Base-by-base conservation (phyloP, 2,329 filamentous ascomycete genomes). In the Ascochyta viciae-villosae region DNA sequence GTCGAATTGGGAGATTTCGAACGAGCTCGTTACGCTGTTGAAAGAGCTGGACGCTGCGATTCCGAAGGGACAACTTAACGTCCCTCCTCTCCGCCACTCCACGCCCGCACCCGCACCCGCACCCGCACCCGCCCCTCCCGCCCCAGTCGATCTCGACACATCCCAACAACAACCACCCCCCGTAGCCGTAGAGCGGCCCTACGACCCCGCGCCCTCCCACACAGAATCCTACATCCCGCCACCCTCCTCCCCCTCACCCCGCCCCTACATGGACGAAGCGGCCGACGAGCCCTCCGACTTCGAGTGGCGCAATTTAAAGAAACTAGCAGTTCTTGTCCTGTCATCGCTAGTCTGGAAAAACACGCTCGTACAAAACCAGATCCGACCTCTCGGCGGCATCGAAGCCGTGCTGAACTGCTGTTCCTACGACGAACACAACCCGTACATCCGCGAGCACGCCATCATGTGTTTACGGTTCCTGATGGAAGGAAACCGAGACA, bases 261-360 rank as follows among this genome's bases (percentile, higher is more conserved):
- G 57, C 72, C 84, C 54, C 70, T 82, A 66, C 81, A 84, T 76
- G 47, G 73, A 76, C 41, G 74, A 76, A 64, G 68, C 74, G 2
- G 72, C 73, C 54, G 85, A 87, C 62, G 85, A 88, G 64, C 86
- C 86, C 0, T 84, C 83, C 0, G 85, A 87, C 63, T 89, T 88
- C 56, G 86, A 88, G 73, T 89, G 86, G 86, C 90, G 78, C 76
- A 96, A 95, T 51, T 88, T 97, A 67, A 98, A 98, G 78, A 95
- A 92, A 44, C 87, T 96, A 56, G 92, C 96, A 38, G 89, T 98
- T 12, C 88, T 95, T 46, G 95, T 97, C 33, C 85, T 98, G 10
- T 93, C 91, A 0, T 92, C 90, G 0, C 85, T 98, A 0, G 87
- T 97, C 3, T 96, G 95, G 82, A 95, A 95, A 44, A 91, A 90